Base-by-base conservation (phyloP, 495 filamentous ascomycete genomes). In the Hypoxylon lenormandii region DNA sequence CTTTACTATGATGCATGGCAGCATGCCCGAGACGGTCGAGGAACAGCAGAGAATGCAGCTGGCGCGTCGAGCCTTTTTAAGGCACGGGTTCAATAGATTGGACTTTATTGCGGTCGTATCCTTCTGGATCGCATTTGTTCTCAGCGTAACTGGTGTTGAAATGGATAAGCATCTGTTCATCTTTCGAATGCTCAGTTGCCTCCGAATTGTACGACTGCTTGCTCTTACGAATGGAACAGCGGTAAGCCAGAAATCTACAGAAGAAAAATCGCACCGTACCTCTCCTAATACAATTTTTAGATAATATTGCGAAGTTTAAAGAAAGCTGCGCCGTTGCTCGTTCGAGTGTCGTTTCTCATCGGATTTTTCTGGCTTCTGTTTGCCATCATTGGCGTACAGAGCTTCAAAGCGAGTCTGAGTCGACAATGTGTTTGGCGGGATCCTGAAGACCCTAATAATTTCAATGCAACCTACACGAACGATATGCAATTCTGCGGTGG, bases 331-430 rank as follows among this genome's bases (percentile, higher is more conserved):
- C 95, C 95, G 13, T 81, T 97, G 45, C 88, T 99, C n/a, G 89
- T 96, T 37, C 91, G 97, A 65, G 96, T 99, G 33, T 93, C 92
- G 4, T 96, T 99, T 73, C 82, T 99, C 13, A 96, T 99, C 75
- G 89, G 92, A 22, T 99, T 99, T 80, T 99, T 99, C 76, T 99
- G 95, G 95, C 89, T 99, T 43, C 82, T 99, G 6, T 99, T 99
- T 79, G 96, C 94, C 26, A 96, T 99, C 66, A 86, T 98, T 43
- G 95, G 96, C 1, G 89, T 98, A 13, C 95, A 99, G 78, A 95
- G 91, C 78, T 99, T 99, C 85, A 99, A 99, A 77, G 91, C 93
- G 6, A 98, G 95, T 74, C 81, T 97, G 26, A 86, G 89, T 69
- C 89, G 95, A 30, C 91, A 87, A 59, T 99, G 95, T 74, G 89